Base-by-base conservation (phyloP, 1,284 basidiomycete genomes). In the Trametes pubescens region DNA sequence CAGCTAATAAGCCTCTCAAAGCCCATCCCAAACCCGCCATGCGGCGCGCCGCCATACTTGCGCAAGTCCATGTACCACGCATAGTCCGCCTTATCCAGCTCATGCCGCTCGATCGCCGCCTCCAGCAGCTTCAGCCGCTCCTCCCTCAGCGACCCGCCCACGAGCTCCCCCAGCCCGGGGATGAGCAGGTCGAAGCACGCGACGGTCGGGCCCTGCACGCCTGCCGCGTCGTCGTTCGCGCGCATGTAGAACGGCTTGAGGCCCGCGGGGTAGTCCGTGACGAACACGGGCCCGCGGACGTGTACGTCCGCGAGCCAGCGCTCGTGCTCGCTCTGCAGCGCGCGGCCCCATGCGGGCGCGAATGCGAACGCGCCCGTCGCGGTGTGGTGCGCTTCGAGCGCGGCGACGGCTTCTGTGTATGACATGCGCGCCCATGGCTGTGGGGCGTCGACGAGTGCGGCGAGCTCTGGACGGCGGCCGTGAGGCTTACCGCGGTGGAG, bases 171-270 rank as follows among this genome's bases (percentile, higher is more conserved):
- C 0, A 96, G 79, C 13, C 84, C 78, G 0, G 97, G 98, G 13
- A 99, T 87, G 55, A 99, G 85, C 24, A 99, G 84, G 76, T 99
- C 97, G 73, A 99, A 98, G 78, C 96, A 98, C 11, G 92, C 94
- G 4, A 94, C 95, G 0, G 94, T 96, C 59, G 74, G 71, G 38
- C 49, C 59, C 22, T 52, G 35, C 44, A 24, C 60, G 24, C n/a
- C 34, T 3, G 16, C 46, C 11, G 16, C 13, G n/a, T 73, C 75
- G 48, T 76, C 75, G 55, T 91, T 91, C 43, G 75, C 72, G 37
- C 92, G 89, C 98, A 99, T 99, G 80, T 99, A 99, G 79, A 99
- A 99, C 9, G 98, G 95, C 77, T 99, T 99, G 67, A 93, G 77
- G 0, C 70, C 37, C 1, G 82, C 78, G 0, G 97, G 97, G 75